Base-by-base conservation (phyloP, 768 basidiomycete genomes). In the Rhizopogon vulgaris region DNA sequence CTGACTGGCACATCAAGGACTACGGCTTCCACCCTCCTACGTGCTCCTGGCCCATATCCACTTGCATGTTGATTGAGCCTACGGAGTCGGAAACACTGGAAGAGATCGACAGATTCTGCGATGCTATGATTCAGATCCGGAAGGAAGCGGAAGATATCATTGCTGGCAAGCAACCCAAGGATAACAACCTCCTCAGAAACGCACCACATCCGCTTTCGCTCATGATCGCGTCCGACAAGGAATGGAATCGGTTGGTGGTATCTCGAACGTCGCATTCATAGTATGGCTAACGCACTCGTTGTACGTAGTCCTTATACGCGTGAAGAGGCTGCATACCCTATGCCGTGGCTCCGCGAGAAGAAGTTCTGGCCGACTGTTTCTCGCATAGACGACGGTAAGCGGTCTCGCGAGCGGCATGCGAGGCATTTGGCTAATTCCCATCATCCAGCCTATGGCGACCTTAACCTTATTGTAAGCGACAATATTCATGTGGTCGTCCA, bases 281-380 rank as follows among this genome's bases (percentile, higher is more conserved):
- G 14, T 43, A 32, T 28, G 46, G 50, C 46, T 64, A 34, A 61
- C 41, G 14, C 28, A 8, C 7, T 1, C 17, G 12, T 39, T 25
- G 18, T 52, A 92, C 24, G 18, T 52, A 92, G 90, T 30, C 93
- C 94, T 12, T 98, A 97, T 67, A 82, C 90, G 41, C 87, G 94
- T 34, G 81, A 91, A 57, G 78, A 83, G 55, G 95, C 96, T n/a
- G 94, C 82, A 7, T 97, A 91, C 68, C 94, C 96, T 22, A 67
- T 92, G 55, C 78, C 86, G 11, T 89, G 83, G 76, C 76, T 99
- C 28, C 74, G 75, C 46, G 85, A 89, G 69, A 87, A 80, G 74
- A 99, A 99, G 71, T 95, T 97, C 73, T 99, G 96, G 96, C 95
- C 96, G 1, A 79, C 89, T 4, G 88, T 94, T 39, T 86, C 90